These are phyloP conservation scores for Fusarium sp. DNA, from an alignment of 2,329 filamentous ascomycete species.

Conservation along the genomic window DNA sequence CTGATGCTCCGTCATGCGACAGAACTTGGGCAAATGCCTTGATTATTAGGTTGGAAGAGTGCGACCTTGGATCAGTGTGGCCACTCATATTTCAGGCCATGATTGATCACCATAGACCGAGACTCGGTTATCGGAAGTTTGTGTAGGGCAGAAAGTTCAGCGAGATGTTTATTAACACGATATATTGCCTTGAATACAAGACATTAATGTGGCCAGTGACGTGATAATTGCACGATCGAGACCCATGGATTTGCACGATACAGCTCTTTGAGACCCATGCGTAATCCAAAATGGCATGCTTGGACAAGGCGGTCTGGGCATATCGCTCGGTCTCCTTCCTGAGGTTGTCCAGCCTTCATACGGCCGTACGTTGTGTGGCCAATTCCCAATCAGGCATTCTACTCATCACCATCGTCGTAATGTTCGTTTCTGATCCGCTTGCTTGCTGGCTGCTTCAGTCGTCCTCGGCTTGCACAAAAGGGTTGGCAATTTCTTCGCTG, in stretches of 20 bases:
- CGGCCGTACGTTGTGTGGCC: background rate
- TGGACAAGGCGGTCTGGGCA: slow-evolving; percentile 13
- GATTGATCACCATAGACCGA: slow-evolving; percentile 19
- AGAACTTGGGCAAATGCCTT: slow-evolving; percentile 20
- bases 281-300: slow-evolving; percentile 19
- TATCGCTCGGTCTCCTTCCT: slow-evolving; percentile 14
- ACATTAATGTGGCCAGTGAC: slow-evolving; percentile 8
- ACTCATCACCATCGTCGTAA: slow-evolving; percentile 8
- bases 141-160: slow-evolving; percentile 7
- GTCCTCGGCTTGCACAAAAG: slow-evolving; percentile 82
- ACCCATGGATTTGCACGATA: background rate
- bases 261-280: slow-evolving; percentile 3
- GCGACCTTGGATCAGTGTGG: slow-evolving; percentile 21
- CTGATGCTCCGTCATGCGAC: slow-evolving; percentile 40
- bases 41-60: slow-evolving; percentile 12
- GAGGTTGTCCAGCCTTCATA: slow-evolving; percentile 7
- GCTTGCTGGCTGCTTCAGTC: slow-evolving; percentile 52
- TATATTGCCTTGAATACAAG: slow-evolving; percentile 40
- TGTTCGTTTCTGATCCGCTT: slow-evolving; percentile 21
- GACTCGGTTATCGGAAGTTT: slow-evolving; percentile 26
- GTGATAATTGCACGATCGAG: slow-evolving; percentile 13
- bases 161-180: slow-evolving; percentile 36
- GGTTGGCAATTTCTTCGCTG: slow-evolving; percentile 95
- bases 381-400: background rate
- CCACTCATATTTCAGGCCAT: background rate